Evolutionary conservation across 1,284 basidiomycete species (phyloP).

Genomic region (Leccinum variabile): DNA sequence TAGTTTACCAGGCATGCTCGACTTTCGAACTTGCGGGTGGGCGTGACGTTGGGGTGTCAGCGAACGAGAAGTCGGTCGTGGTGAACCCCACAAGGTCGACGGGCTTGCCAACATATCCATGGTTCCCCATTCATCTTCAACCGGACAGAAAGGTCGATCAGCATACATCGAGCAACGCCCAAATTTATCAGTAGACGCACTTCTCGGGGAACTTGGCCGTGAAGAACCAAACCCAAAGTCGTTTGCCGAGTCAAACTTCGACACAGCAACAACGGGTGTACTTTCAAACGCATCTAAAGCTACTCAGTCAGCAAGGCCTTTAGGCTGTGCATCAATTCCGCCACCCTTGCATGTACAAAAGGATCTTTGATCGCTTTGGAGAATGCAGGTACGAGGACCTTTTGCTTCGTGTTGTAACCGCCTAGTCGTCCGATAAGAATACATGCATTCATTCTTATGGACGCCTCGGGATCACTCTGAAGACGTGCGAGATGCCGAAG

Average conservation of each 20-base stretch:
- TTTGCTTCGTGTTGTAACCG: slow-evolving; percentile 82
- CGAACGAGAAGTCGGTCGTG: slow-evolving; percentile 16
- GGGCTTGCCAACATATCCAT: slow-evolving; percentile 15
- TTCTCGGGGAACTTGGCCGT: slow-evolving; percentile 15
- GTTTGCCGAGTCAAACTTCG: slow-evolving; percentile 28
- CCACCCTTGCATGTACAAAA: slow-evolving; percentile 92
- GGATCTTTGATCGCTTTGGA: slow-evolving; percentile 86
- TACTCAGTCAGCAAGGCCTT: slow-evolving; percentile 67
- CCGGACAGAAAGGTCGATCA: slow-evolving; percentile 1
- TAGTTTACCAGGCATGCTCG: neutral
- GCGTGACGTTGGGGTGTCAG: slow-evolving; percentile 22
- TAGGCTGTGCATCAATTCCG: slow-evolving; percentile 77
- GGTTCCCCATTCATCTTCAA: slow-evolving; percentile 27
- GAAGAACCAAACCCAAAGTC: slow-evolving; percentile 26
- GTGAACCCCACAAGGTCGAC: slow-evolving; percentile 20
- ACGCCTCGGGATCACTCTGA: slow-evolving; percentile 90
- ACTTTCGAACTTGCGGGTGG: slow-evolving; percentile 12
- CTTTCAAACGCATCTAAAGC: slow-evolving; percentile 78
- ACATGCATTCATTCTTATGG: slow-evolving; percentile 97
- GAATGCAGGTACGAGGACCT: slow-evolving; percentile 96
- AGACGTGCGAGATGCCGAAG: slow-evolving; percentile 90
- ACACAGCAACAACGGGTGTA: slow-evolving; percentile 44
- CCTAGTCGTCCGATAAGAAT: slow-evolving; percentile 93
- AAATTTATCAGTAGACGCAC: slow-evolving; percentile 11
- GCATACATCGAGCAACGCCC: neutral